Conservation (phyloP, 2,329 filamentous ascomycete species). For the Hortaea werneckii region DNA sequence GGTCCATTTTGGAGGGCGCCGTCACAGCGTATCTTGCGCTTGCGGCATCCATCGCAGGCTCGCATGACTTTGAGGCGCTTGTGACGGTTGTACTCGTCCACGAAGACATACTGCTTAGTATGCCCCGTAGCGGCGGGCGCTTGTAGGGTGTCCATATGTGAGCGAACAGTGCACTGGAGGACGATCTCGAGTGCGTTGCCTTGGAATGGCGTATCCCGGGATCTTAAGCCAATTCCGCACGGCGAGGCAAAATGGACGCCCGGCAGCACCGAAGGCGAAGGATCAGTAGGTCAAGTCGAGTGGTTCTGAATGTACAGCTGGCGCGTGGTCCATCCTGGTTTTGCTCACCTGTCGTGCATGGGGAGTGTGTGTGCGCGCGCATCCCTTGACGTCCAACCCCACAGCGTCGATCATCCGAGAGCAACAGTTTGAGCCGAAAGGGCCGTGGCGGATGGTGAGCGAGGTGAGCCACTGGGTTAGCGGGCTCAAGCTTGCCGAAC, state of each 20-base stretch:
- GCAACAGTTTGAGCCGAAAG: conserved; percentile 1
- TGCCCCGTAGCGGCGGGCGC: conserved; percentile 51
- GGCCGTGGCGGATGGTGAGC: neutral
- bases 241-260: conserved; percentile 1
- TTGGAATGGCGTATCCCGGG: neutral
- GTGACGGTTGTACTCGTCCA: conserved; percentile 96
- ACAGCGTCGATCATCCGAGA: conserved; percentile 5
- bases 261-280: conserved; percentile 3
- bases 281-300: neutral
- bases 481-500: neutral
- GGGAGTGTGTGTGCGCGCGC: conserved; percentile 1
- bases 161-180: neutral
- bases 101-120: conserved; percentile 96
- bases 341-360: conserved; percentile 1
- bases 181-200: neutral
- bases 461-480: neutral
- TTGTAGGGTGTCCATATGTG: conserved; percentile 1
- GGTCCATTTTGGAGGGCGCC: conserved; percentile 83
- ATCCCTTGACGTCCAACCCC: conserved; percentile 1
- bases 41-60: conserved; percentile 88
- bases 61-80: conserved; percentile 97
- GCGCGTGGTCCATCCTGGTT: conserved; percentile 2
- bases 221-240: too few species aligned
- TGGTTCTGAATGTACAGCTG: neutral
- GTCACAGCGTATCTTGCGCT: conserved; percentile 96